Base-by-base conservation (phyloP, 1,284 basidiomycete genomes). In the Tilletia horrida region DNA sequence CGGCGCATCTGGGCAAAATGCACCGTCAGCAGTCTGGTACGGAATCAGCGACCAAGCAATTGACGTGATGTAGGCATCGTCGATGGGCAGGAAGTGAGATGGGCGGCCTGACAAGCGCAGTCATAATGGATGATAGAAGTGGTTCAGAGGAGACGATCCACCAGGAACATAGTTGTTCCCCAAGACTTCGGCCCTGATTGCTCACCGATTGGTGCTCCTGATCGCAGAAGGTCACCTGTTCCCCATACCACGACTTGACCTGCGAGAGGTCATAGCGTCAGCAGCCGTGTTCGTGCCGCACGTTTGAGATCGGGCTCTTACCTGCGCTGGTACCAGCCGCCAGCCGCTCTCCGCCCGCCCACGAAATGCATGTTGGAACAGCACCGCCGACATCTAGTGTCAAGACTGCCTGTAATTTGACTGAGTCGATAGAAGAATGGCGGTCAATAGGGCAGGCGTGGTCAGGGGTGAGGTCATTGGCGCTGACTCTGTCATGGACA, bases 191-290 rank as follows among this genome's bases (percentile, higher is more conserved):
- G 35, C 35, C 35, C 35, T 40, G 35, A 40, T 40, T 40, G 35
- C 55, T 31, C 16, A 59, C 55, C 55, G 9, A 29, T 40, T n/a
- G 14, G 27, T 6, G 29, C 23, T 35, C 55, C 55, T 18, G 55
- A 31, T 16, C 55, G 55, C 55, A 59, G 29, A 25, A 40, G 29
- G 7, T 59, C 55, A 3, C 55, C 55, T 11, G 55, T 59, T 40
- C 11, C 27, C 55, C 55, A 59, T 35, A 59, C 55, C 18, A 25
- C 55, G 13, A 59, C 55, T 13, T 59, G 55, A 29, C 55, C 55
- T 59, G 55, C 16, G 18, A 7, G 18, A 29, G 14, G n/a, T 13
- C 9, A n/a, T 9, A 16, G 31, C 21, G 35, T 59, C 55, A 59
- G 31, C 3, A 8, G 7, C 13, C 13, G 14, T 13, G 27, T 9